phyloP scores from a whole-genome alignment of 805 yeast genomes.

The Lipomyces anomalus region DNA sequence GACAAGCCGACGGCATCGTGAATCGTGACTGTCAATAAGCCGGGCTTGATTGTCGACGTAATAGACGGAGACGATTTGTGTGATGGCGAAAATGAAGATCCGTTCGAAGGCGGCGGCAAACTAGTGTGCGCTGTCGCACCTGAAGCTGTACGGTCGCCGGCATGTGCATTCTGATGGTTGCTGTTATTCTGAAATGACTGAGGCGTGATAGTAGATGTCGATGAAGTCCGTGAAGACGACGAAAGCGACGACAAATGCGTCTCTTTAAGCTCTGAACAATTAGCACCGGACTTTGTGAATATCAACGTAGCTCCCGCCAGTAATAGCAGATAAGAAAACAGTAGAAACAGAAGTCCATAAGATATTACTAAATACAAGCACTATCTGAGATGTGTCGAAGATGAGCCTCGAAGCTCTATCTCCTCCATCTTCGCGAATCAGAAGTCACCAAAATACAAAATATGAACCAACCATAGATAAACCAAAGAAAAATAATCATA shows the following conservation, averaged over 20 bases:
- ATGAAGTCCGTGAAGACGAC: constrained; percentile 26
- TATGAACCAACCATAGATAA: neutral
- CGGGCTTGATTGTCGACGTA: constrained; percentile 44
- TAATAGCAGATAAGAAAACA: too few species aligned
- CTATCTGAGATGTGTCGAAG: too few species aligned
- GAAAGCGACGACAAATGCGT: constrained; percentile 34
- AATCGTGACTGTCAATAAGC: constrained; percentile 70
- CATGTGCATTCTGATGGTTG: neutral
- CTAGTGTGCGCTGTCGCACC: neutral
- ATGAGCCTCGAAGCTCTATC: too few species aligned
- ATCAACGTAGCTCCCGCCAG: too few species aligned
- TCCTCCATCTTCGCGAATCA: too few species aligned
- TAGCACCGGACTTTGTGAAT: too few species aligned
- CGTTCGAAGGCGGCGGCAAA: neutral
- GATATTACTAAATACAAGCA: too few species aligned
- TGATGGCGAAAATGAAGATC: constrained; percentile 9
- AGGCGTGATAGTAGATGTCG: constrained; percentile 22
- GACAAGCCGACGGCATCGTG: constrained; percentile 62
- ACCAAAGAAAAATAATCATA: constrained; percentile 3
- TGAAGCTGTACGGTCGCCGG: neutral
- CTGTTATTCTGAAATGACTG: constrained; percentile 6
- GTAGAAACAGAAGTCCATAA: too few species aligned
- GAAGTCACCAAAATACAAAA: too few species aligned
- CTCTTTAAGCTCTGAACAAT: constrained; percentile 36
- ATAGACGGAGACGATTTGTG: constrained; percentile 13